These are phyloP conservation scores for Didymella lethalis DNA, from an alignment of 2,329 filamentous ascomycete genomes.

Conservation along the genomic window DNA sequence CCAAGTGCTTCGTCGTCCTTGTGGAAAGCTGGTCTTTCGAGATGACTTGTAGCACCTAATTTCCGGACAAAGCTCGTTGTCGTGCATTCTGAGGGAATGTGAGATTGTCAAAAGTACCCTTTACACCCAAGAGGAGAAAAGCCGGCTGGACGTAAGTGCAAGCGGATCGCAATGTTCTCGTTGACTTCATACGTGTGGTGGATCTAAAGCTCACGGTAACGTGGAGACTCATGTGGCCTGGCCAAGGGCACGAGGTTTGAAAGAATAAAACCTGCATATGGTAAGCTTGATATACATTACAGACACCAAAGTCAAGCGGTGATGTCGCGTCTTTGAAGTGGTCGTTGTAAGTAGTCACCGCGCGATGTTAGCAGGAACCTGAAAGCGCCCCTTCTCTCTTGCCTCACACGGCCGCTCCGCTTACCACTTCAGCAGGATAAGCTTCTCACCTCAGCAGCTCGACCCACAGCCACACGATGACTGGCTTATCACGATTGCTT, in stretches of 20 bases:
- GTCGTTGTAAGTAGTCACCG: background rate
- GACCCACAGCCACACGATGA: background rate
- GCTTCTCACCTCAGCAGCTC: background rate
- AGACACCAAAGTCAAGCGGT: background rate
- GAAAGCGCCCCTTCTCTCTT: background rate
- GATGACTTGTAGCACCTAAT: constrained; percentile 1
- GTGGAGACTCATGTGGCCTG: background rate
- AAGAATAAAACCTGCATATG: background rate
- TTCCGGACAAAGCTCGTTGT: background rate
- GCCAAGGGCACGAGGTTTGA: background rate
- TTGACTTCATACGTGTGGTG: background rate
- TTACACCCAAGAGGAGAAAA: background rate
- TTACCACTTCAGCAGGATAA: background rate
- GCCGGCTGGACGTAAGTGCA: background rate
- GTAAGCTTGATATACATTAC: background rate
- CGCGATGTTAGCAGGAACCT: background rate
- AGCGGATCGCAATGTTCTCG: background rate
- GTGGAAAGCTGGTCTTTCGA: background rate
- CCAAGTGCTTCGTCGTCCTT: background rate
- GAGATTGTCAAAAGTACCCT: too few species aligned
- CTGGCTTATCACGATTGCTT: background rate
- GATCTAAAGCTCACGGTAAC: background rate
- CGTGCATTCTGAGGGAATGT: background rate
- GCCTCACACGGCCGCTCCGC: background rate
- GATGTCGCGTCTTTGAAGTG: background rate